These are phyloP conservation scores for Cryomyces minteri DNA, from an alignment of 495 filamentous ascomycete genomes.

Conservation along the genomic window DNA sequence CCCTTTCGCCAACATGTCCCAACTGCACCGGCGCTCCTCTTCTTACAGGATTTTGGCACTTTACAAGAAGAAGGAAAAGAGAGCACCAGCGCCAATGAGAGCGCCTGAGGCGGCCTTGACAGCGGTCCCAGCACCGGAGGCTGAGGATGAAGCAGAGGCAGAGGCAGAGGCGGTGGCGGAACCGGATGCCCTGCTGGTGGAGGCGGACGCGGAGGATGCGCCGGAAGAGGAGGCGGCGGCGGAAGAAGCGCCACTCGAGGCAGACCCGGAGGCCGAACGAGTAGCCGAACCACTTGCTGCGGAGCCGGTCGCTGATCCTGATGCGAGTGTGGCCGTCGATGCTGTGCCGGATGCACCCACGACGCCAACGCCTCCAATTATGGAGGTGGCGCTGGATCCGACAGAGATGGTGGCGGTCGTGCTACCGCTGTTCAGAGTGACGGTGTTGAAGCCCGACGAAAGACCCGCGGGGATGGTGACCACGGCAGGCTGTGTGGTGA, in stretches of 20 bases:
- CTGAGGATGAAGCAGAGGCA: neutral
- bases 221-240: neutral
- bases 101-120: no score
- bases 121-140: no score
- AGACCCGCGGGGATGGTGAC: constrained; percentile 25
- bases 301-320: neutral
- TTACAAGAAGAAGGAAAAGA: no score
- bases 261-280: neutral
- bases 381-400: constrained; percentile 11
- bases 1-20: no score
- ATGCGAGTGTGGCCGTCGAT: neutral
- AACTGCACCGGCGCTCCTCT: no score
- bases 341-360: neutral
- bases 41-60: no score
- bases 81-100: no score
- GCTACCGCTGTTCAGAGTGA: constrained; percentile 4
- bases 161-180: neutral
- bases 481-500: constrained; percentile 20
- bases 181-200: neutral
- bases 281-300: constrained; percentile 1
- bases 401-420: constrained; percentile 6
- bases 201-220: neutral
- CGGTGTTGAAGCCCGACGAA: constrained; percentile 17
- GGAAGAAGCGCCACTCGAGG: neutral
- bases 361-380: constrained; percentile 3